Conservation (phyloP, 345 rosid genomes). For the Euphorbia tirucalli region DNA sequence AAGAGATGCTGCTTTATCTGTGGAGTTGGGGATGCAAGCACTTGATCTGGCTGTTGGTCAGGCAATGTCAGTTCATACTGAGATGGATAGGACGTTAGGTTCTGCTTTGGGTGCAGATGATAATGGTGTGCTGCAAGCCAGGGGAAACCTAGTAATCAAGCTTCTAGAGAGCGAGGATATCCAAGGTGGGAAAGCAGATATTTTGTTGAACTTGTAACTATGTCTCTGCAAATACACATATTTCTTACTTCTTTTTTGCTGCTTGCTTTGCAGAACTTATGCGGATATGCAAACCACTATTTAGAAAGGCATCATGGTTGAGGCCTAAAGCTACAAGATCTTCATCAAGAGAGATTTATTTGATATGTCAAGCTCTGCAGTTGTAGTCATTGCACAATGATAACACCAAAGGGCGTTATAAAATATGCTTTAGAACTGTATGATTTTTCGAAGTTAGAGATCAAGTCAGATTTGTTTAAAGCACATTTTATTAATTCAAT, state of each 20-base stretch:
- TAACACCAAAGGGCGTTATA: too few relatives aligned
- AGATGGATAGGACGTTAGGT: constrained; percentile 11
- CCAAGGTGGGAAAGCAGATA: constrained; percentile 47
- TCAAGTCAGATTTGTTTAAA: too few relatives aligned
- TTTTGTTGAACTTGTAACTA: too few relatives aligned
- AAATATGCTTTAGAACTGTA: too few relatives aligned
- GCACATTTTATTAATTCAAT: too few relatives aligned
- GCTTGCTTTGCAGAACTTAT: constrained; percentile 53
- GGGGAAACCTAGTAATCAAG: constrained; percentile 86
- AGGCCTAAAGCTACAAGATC: constrained; percentile 95
- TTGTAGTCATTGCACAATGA: too few relatives aligned
- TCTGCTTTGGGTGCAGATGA: constrained; percentile 26
- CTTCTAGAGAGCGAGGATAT: constrained; percentile 88
- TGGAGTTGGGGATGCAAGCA: constrained; percentile 86
- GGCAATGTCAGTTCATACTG: constrained; percentile 39
- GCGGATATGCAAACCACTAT: constrained; percentile 69
- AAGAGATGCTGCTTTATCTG: constrained; percentile 76
- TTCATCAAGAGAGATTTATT: constrained; percentile 90
- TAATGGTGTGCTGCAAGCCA: constrained; percentile 51
- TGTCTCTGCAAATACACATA: background rate
- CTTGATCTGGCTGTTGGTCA: constrained; percentile 77
- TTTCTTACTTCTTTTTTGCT: constrained; percentile 6
- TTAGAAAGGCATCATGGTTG: constrained; percentile 80
- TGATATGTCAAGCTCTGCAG: constrained; percentile 69
- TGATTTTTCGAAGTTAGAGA: background rate